A percentile compares a stretch with the other conserved stretches of the same genome.
phyloP scores from a whole-genome alignment of 202 grass and related monocot species.

The Setaria viridis region DNA sequence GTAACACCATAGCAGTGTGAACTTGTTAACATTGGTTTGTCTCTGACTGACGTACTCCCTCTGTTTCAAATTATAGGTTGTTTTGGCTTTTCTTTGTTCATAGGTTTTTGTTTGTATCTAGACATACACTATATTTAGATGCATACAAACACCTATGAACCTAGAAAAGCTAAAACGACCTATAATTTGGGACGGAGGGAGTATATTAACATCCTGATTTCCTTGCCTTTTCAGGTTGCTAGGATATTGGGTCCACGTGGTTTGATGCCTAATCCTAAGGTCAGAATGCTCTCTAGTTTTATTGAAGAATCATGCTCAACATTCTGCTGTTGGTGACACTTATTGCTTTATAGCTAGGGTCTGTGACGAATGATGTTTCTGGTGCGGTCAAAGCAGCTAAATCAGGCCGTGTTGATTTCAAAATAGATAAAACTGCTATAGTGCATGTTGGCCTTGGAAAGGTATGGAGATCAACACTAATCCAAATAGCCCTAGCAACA shows the following conservation, averaged over 20 bases:
- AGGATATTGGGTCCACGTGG: constrained; percentile 96
- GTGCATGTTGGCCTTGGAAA: constrained; percentile 97
- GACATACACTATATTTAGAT: no score
- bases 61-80: no score
- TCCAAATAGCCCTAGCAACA: constrained; percentile 18
- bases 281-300: constrained; percentile 48
- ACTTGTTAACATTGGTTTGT: constrained; percentile 20
- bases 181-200: no score
- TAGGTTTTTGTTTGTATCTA: no score
- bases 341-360: constrained; percentile 74
- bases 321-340: constrained; percentile 37
- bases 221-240: constrained; percentile 70
- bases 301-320: constrained; percentile 24
- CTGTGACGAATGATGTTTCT: constrained; percentile 93
- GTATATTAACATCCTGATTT: constrained; percentile 18
- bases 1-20: constrained; percentile 37
- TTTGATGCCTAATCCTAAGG: constrained; percentile 99
- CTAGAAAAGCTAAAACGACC: no score
- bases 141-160: no score
- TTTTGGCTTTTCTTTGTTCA: no score
- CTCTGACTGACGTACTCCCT: constrained; percentile 6
- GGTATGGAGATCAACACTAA: constrained; percentile 55
- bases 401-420: constrained; percentile 93
- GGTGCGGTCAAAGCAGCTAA: constrained; percentile 88
- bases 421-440: constrained; percentile 98